Evolutionary conservation across 805 yeast species (phyloP).

Genomic region (Candida morakotiae): DNA sequence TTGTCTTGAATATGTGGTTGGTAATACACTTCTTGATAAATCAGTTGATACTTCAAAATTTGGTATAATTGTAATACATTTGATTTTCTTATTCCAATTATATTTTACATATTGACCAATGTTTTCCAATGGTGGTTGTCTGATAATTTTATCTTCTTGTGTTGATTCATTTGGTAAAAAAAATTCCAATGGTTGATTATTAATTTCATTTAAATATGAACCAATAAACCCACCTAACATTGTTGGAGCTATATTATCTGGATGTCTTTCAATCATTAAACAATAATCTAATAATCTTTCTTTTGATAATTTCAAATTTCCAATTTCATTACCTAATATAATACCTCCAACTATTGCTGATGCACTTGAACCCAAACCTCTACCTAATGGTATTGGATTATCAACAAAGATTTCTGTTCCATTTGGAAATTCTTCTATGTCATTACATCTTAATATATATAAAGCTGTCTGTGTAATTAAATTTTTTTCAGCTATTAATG

Average conservation of each 20-base stretch:
- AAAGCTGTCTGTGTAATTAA: slow-evolving; percentile 90
- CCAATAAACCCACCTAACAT: slow-evolving; percentile 99
- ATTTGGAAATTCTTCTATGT: slow-evolving; percentile 67
- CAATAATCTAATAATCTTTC: slow-evolving; percentile 90
- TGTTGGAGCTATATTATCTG: slow-evolving; percentile 97
- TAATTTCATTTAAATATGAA: slow-evolving; percentile 75
- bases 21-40: slow-evolving; percentile 84
- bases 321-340: slow-evolving; percentile 81
- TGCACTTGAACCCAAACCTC: slow-evolving; percentile 96
- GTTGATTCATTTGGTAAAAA: slow-evolving; percentile 71
- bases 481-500: slow-evolving; percentile 72
- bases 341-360: slow-evolving; percentile 99
- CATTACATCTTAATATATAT: slow-evolving; percentile 84
- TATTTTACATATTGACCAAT: slow-evolving; percentile 89
- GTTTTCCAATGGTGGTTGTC: slow-evolving; percentile 62
- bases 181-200: slow-evolving; percentile 76
- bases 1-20: slow-evolving; percentile 66
- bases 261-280: slow-evolving; percentile 96
- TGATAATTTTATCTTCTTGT: slow-evolving; percentile 49
- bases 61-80: slow-evolving; percentile 90
- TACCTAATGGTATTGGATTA: slow-evolving; percentile 93
- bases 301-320: slow-evolving; percentile 66
- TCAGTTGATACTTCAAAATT: slow-evolving; percentile 94
- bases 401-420: slow-evolving; percentile 78
- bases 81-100: slow-evolving; percentile 74